Evolutionary conservation across 371 early-diverging fungal genomes (phyloP).

Genomic region (Actinomortierella ambigua): DNA sequence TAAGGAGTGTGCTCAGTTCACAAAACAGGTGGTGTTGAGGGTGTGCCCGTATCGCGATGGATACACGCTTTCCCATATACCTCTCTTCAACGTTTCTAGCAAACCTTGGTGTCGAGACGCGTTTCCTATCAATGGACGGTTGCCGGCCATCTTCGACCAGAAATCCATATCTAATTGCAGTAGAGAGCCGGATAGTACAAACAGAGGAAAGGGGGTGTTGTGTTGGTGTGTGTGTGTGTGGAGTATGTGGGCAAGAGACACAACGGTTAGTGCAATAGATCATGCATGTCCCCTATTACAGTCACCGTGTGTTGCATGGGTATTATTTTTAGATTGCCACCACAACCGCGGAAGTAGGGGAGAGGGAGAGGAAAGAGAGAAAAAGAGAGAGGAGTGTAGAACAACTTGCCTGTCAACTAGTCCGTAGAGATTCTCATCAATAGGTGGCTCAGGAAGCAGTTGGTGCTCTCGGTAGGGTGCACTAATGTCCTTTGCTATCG

Average conservation of each 20-base stretch:
- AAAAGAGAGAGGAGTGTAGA: not conserved
- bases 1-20: not conserved
- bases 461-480: conserved; percentile 14
- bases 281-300: not conserved
- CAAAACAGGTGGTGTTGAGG: not conserved
- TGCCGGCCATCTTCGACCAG: conserved; percentile 42
- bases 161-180: conserved; percentile 35
- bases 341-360: not conserved
- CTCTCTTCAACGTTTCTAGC: not conserved
- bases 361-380: not conserved
- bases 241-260: too few relatives aligned
- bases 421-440: conserved; percentile 34
- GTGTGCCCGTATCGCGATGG: not conserved
- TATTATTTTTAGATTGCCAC: not conserved
- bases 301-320: not conserved
- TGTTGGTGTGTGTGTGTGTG: too few relatives aligned
- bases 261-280: not conserved
- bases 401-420: conserved; percentile 34
- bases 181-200: not conserved
- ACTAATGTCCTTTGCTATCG: conserved; percentile 39
- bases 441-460: conserved; percentile 1
- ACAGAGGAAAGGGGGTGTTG: not conserved
- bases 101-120: not conserved
- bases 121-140: conserved; percentile 25
- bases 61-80: not conserved